Evolutionary conservation across 2,329 filamentous ascomycete genomes (phyloP).

Genomic region (Juglanconis sp.): DNA sequence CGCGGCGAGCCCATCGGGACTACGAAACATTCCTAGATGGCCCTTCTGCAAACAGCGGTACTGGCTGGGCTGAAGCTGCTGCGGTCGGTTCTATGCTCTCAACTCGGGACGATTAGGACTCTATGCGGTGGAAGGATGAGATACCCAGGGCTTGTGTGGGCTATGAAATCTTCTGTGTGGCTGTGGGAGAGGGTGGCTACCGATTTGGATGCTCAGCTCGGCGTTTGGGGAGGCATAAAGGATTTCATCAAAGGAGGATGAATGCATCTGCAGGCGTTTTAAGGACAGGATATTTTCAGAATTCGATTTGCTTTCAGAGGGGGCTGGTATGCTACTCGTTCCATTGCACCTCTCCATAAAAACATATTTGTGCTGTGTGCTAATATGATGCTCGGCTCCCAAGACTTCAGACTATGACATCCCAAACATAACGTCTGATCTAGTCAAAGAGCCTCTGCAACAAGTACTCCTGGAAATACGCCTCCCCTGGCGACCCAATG

Average conservation of each 20-base stretch:
- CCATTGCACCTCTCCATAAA: neutral
- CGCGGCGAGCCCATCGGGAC: conserved; percentile 78
- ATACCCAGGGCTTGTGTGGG: conserved; percentile 12
- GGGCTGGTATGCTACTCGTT: neutral
- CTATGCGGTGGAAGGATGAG: conserved; percentile 1
- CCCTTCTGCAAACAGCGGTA: neutral
- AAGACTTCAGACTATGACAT: neutral
- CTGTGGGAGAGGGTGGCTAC: neutral
- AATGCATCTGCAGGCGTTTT: conserved; percentile 15
- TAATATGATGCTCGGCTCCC: neutral
- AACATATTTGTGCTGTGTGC: neutral
- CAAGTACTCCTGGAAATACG: conserved; percentile 63
- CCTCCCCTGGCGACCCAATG: conserved; percentile 64
- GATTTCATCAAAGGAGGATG: neutral
- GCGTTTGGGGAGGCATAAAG: neutral
- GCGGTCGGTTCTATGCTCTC: neutral
- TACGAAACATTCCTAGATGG: conserved; percentile 66
- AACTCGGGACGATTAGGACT: neutral
- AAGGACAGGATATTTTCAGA: neutral
- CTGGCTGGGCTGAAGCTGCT: neutral
- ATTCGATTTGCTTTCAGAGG: neutral
- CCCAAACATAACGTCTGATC: neutral
- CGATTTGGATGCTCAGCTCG: neutral
- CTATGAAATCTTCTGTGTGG: neutral
- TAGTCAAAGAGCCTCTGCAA: conserved; percentile 63